Conservation (phyloP, 2,329 filamentous ascomycete species). For the Botrytis medusae region DNA sequence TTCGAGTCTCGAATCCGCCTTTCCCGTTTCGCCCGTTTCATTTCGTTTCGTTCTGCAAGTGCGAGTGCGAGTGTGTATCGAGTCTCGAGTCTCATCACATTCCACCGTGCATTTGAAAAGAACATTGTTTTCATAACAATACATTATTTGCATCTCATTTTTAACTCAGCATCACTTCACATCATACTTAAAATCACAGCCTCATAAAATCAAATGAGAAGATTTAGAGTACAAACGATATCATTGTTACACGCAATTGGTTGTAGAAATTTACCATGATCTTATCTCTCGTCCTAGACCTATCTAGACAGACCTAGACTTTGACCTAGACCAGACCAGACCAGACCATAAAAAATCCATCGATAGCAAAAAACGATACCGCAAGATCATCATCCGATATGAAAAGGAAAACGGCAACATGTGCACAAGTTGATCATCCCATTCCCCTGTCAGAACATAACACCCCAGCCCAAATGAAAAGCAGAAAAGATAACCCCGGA, state of each 20-base stretch:
- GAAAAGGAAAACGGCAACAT: conserved; percentile 33
- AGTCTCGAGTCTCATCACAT: neutral
- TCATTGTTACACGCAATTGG: conserved; percentile 35
- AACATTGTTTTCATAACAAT: neutral
- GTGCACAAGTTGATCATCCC: conserved; percentile 27
- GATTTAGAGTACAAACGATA: conserved; percentile 39
- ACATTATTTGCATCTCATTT: neutral
- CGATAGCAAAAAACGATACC: conserved; percentile 8
- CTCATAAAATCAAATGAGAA: conserved; percentile 22
- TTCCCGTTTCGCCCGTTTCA: neutral
- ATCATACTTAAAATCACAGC: neutral
- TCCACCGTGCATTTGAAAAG: neutral
- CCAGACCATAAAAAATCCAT: conserved; percentile 14
- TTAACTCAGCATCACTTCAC: neutral
- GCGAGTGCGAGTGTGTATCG: neutral
- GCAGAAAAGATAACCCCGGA: conserved; percentile 29
- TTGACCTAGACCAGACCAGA: conserved; percentile 22
- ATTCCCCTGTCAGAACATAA: conserved; percentile 34
- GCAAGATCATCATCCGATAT: conserved; percentile 15
- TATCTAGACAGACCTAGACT: conserved; percentile 18
- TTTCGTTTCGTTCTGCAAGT: neutral
- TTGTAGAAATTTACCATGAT: conserved; percentile 26
- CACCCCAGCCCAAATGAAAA: conserved; percentile 37
- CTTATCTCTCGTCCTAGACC: neutral
- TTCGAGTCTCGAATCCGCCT: neutral